These are phyloP conservation scores for Piloderma croceum DNA, from an alignment of 768 basidiomycete species.

Conservation along the genomic window DNA sequence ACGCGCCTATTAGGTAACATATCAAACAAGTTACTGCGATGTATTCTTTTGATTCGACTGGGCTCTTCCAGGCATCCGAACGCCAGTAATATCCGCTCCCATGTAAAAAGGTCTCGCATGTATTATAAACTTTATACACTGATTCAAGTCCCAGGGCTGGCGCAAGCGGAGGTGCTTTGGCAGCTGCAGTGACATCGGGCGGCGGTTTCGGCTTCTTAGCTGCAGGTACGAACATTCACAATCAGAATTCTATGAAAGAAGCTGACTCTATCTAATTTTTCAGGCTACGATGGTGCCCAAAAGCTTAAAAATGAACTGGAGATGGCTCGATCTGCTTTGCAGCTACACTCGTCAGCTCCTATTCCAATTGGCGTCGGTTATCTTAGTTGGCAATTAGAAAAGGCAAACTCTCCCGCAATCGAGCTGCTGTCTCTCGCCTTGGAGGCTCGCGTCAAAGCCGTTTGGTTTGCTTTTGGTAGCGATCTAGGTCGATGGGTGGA, in stretches of 20 bases:
- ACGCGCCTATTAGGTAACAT: slow-evolving; percentile 50
- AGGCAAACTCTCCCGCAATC: slow-evolving; percentile 31
- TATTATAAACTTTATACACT: too few relatives aligned
- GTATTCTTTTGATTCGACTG: too few relatives aligned
- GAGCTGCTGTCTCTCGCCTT: slow-evolving; percentile 46
- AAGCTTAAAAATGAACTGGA: slow-evolving; percentile 46
- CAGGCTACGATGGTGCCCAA: slow-evolving; percentile 19
- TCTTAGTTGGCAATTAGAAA: slow-evolving; percentile 66
- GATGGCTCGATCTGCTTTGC: slow-evolving; percentile 43
- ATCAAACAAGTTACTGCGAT: too few relatives aligned
- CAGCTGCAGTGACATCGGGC: slow-evolving; percentile 55
- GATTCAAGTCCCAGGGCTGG: too few relatives aligned
- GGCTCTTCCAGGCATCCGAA: slow-evolving; percentile 44
- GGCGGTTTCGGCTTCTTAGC: slow-evolving; percentile 76
- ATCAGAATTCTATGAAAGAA: neutral
- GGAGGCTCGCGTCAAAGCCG: slow-evolving; percentile 49
- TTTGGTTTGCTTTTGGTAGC: slow-evolving; percentile 74
- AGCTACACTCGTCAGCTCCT: slow-evolving; percentile 23
- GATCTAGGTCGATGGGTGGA: slow-evolving; percentile 56
- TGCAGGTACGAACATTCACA: slow-evolving; percentile 43
- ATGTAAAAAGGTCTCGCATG: too few relatives aligned
- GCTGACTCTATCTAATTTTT: neutral
- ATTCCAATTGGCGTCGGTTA: slow-evolving; percentile 71
- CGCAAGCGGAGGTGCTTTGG: slow-evolving; percentile 56
- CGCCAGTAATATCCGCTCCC: slow-evolving; percentile 58